These are phyloP conservation scores for Kodamaea sp. DNA, from an alignment of 1,139 yeast genomes.

Conservation along the genomic window DNA sequence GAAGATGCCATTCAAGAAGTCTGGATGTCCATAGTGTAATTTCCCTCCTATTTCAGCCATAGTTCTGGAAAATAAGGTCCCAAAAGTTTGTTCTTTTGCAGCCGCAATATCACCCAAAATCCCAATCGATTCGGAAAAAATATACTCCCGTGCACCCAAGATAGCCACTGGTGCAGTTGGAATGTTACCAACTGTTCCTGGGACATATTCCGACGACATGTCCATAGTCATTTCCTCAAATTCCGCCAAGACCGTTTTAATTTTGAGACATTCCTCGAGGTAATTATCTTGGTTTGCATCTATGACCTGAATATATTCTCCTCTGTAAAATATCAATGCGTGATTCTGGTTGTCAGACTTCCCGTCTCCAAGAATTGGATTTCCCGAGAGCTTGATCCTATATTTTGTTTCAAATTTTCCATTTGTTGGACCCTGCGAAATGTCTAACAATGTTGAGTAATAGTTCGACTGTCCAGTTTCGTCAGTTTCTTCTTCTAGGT, in stretches of 20 bases:
- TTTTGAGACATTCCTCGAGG: conserved; percentile 80
- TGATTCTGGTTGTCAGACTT: conserved; percentile 86
- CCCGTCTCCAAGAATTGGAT: conserved; percentile 89
- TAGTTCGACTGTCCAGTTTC: conserved; percentile 25
- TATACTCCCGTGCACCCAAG: conserved; percentile 85
- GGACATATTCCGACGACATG: conserved; percentile 43
- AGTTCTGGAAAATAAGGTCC: conserved; percentile 84
- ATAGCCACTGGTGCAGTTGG: conserved; percentile 65
- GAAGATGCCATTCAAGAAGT: conserved; percentile 76
- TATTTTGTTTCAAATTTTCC: conserved; percentile 52
- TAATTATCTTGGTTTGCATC: conserved; percentile 91
- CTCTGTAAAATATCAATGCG: conserved; percentile 75
- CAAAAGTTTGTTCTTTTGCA: conserved; percentile 91
- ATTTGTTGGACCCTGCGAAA: conserved; percentile 35
- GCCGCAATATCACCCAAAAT: conserved; percentile 91
- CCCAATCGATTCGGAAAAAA: conserved; percentile 84
- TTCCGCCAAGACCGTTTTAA: conserved; percentile 74
- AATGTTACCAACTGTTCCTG: conserved; percentile 33
- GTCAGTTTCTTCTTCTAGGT: conserved; percentile 46
- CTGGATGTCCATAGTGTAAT: conserved; percentile 91
- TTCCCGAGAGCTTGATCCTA: conserved; percentile 67
- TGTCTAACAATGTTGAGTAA: conserved; percentile 41
- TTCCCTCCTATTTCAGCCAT: conserved; percentile 86
- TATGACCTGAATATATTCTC: conserved; percentile 83
- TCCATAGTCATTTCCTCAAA: conserved; percentile 62